Evolutionary conservation across 2,329 filamentous ascomycete genomes (phyloP).

Genomic region (Talaromyces atroroseus): DNA sequence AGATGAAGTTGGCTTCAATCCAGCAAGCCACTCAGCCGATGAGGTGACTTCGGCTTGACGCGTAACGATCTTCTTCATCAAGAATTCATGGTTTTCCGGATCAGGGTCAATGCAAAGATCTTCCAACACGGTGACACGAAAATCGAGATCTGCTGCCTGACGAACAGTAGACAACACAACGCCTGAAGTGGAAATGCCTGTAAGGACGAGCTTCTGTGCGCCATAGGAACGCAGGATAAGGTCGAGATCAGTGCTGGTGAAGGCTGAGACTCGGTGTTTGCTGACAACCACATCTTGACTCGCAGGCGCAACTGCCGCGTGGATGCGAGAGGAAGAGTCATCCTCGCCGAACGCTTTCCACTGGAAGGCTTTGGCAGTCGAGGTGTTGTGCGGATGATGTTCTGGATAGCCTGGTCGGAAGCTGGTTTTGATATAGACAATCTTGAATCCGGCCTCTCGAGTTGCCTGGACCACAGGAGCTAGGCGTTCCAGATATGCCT

Average conservation of each 20-base stretch:
- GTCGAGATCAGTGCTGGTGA: constrained; percentile 32
- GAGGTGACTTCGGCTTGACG: constrained; percentile 25
- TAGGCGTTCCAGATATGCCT: constrained; percentile 23
- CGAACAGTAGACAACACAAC: constrained; percentile 36
- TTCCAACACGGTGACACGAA: constrained; percentile 27
- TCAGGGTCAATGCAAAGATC: constrained; percentile 34
- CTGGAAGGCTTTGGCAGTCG: constrained; percentile 14
- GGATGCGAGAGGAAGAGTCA: constrained; percentile 19
- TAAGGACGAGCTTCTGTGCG: constrained; percentile 26
- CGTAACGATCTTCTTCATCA: constrained; percentile 31
- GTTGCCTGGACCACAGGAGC: constrained; percentile 19
- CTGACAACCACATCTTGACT: constrained; percentile 26
- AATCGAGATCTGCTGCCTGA: constrained; percentile 34
- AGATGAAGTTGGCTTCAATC: not conserved
- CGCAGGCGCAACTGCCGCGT: constrained; percentile 18
- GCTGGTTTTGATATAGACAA: constrained; percentile 30
- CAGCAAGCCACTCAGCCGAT: constrained; percentile 25
- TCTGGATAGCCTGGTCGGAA: constrained; percentile 32
- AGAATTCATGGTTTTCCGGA: constrained; percentile 27
- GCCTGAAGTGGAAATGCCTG: constrained; percentile 31
- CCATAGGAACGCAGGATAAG: constrained; percentile 27
- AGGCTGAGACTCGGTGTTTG: constrained; percentile 34
- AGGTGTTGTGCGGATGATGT: constrained; percentile 20
- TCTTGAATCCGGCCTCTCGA: constrained; percentile 21
- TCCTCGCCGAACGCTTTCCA: constrained; percentile 21